Base-by-base conservation (phyloP, 2,329 filamentous ascomycete genomes). In the Aspergillus caelatus region DNA sequence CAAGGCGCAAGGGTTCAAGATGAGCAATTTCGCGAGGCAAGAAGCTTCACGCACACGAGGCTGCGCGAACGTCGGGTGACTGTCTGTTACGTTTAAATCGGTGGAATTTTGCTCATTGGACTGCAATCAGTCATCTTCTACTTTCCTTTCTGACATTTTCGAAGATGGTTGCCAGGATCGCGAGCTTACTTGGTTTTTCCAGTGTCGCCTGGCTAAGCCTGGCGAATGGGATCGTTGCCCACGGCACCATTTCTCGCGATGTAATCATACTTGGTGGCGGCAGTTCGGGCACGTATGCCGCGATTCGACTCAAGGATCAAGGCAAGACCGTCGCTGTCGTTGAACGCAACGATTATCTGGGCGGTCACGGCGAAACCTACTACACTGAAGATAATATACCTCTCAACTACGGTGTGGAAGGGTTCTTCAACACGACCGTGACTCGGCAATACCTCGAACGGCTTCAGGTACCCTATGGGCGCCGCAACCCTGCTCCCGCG, bases 241-340 rank as follows among this genome's bases (percentile, higher is more conserved):
- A 1, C n/a, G n/a, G 23, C 43, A 46, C 21, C 21, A 23, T 46
- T 3, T 21, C 43, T 23, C 54, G 71, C 32, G 64, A 76, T 63
- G 66, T 75, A 12, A 64, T 60, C 16, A 70, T 75, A 26, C 68
- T 77, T 43, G 75, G 74, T 57, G 72, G 72, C 54, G 73, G 72
- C 28, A 66, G 69, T 9, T 63, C 69, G 8, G 75, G 71, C 30
- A 74, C 71, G 14, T 76, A 74, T 56, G 70, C 72, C 9, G 73
- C 74, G 19, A 62, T 75, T 26, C 65, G 65, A 9, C 66, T 77
- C 12, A 65, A 65, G 28, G 68, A 73, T 43, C 57, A 67, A 43
- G 65, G 68, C 36, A 67, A 71, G 23, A 70, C 61, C 10, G 65
- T 75, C 12, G 67, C 65, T 3, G 58, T 75, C 5, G 61, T 77